Percentiles rank a stretch among this genome's conserved stretches.
Evolutionary conservation across 1,284 basidiomycete genomes (phyloP).

Genomic region (Uromyces viciae-fabae): DNA sequence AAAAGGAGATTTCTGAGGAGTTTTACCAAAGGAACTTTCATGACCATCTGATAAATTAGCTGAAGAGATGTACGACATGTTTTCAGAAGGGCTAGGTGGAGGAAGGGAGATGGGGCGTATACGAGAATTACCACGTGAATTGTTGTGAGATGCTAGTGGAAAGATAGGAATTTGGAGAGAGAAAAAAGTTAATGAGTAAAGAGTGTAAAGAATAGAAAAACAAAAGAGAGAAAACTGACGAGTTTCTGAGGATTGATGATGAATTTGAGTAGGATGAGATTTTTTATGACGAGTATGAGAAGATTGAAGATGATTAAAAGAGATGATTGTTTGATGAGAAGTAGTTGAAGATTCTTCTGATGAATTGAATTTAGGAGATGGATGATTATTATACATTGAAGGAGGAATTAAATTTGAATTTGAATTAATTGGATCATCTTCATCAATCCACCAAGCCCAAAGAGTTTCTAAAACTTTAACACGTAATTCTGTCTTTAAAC

Average conservation of each 20-base stretch:
- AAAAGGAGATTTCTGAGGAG: too few relatives aligned
- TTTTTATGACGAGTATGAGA: neutral
- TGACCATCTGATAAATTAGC: constrained; percentile 6
- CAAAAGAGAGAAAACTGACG: neutral
- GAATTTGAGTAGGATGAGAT: neutral
- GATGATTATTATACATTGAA: neutral
- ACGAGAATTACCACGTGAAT: neutral
- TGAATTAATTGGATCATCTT: neutral
- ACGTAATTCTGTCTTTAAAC: constrained; percentile 12
- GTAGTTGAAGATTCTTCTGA: neutral
- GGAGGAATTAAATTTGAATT: neutral
- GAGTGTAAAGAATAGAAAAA: neutral
- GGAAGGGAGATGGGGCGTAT: constrained; percentile 31
- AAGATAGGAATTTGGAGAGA: neutral
- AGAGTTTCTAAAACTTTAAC: constrained; percentile 39
- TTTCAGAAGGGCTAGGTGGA: constrained; percentile 9
- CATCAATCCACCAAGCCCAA: constrained; percentile 44
- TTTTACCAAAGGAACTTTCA: neutral
- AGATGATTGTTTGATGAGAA: neutral
- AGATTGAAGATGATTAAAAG: neutral
- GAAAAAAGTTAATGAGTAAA: neutral
- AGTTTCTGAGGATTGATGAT: neutral
- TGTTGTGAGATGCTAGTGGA: neutral
- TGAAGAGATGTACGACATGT: neutral
- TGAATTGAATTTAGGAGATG: neutral